A percentile compares a stretch with the other conserved stretches of the same genome.
phyloP scores from a whole-genome alignment of 2,329 filamentous ascomycete genomes.

The Clarireedia monteithiana region DNA sequence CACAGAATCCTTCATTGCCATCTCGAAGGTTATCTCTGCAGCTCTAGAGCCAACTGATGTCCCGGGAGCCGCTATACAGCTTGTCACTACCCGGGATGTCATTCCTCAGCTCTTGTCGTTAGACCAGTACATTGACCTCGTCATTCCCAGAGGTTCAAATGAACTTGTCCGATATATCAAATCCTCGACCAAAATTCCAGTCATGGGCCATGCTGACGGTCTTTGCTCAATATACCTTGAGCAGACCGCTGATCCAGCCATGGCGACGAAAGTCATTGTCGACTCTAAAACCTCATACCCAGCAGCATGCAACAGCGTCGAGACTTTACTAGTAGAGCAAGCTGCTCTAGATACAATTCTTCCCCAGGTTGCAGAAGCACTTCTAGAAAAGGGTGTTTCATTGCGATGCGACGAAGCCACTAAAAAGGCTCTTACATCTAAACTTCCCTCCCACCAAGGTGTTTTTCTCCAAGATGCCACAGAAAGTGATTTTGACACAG shows the following conservation, averaged over 20 bases:
- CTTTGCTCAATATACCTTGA: conserved; percentile 85
- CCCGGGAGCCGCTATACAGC: conserved; percentile 80
- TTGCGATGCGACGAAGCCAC: conserved; percentile 70
- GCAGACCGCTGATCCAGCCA: conserved; percentile 61
- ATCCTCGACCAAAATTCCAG: conserved; percentile 83
- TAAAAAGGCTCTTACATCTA: conserved; percentile 52
- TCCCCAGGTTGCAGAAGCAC: conserved; percentile 62
- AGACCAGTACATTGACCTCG: conserved; percentile 85
- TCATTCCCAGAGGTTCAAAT: conserved; percentile 64
- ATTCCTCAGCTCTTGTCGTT: conserved; percentile 82
- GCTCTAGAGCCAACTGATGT: conserved; percentile 68
- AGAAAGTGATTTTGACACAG: conserved; percentile 72
- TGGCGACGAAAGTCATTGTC: conserved; percentile 69
- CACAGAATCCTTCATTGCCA: conserved; percentile 87
- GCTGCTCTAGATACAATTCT: conserved; percentile 59
- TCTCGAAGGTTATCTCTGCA: conserved; percentile 74
- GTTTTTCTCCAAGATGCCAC: conserved; percentile 55
- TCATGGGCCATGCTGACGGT: conserved; percentile 92
- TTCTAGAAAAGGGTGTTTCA: conserved; percentile 69
- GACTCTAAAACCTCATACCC: conserved; percentile 94
- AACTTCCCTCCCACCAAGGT: conserved; percentile 35
- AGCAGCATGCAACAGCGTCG: conserved; percentile 90
- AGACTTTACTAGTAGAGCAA: conserved; percentile 81
- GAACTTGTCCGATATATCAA: conserved; percentile 63
- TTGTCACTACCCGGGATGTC: conserved; percentile 87